Conservation (phyloP, 2,329 filamentous ascomycete species). For the Aspergillus ochraceus region DNA sequence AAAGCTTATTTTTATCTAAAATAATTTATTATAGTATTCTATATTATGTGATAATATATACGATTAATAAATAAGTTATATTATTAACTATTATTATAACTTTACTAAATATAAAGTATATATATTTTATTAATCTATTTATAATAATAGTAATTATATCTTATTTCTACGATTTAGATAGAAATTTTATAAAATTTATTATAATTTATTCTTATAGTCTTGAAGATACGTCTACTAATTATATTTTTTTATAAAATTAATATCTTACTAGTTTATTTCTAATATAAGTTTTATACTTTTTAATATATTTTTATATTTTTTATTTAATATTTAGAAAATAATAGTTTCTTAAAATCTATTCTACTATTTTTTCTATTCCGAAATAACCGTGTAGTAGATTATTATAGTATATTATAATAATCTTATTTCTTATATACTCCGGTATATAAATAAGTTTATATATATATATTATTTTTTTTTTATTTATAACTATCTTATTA, state of each 20-base stretch:
- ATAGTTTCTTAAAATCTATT: background rate
- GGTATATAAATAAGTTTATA: background rate
- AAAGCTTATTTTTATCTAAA: slow-evolving; percentile 6
- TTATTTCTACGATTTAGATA: background rate
- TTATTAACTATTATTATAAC: background rate
- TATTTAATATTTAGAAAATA: background rate
- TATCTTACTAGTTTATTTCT: background rate
- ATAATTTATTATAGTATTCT: background rate
- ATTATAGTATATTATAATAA: background rate
- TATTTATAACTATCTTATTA: background rate
- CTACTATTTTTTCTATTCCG: background rate
- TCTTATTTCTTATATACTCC: background rate
- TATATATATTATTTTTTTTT: background rate
- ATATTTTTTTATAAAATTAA: background rate
- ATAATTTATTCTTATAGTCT: background rate
- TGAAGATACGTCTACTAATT: background rate
- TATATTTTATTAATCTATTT: slow-evolving; percentile 1
- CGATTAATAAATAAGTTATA: background rate
- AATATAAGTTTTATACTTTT: background rate
- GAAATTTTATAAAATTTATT: background rate
- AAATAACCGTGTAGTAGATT: background rate
- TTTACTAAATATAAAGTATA: background rate
- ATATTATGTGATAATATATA: slow-evolving; percentile 1
- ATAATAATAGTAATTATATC: background rate
- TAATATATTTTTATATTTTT: background rate